Evolutionary conservation across 345 rosid species (phyloP), one percentile per base, ranked within the genome.

Genomic region (Rhizophora mangle): DNA sequence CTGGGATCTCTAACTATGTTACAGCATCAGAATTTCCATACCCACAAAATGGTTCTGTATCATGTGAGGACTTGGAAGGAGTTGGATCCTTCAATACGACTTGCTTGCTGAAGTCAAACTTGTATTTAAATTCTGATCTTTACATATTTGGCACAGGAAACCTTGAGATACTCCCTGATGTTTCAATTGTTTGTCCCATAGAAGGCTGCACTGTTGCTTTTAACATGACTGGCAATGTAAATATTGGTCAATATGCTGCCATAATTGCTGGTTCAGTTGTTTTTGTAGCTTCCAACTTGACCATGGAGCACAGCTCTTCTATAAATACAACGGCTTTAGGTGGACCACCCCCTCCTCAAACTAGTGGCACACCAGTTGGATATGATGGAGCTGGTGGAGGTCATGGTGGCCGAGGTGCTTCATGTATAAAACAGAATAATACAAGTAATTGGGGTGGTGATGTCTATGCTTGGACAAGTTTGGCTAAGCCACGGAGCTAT

Each of bases 401-500:
- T 24, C 98, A 94, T 79, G 98, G 98, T 32, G 98, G 98, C 20
- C 84, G 98, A 64, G 98, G 96, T 73, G 97, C 98, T 80, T 91
- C 97, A 8, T 91, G 98, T 78, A 62, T 74, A 75, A 86, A 76
- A 76, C 84, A 82, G 54, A 87, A 84, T 56, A 70, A 68, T 36
- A 83, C 88, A 24, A 87, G 78, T 68, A 81, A 77, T 78, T 91
- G 98, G 98, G 98, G 97, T 57, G 98, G 97, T 66, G 97, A 94
- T 77, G 97, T 91, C 68, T 94, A 94, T 84, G 78, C 93, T 32
- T 94, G 98, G 97, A 84, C 93, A 66, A 79, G 87, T 55, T 85
- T 94, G 85, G 78, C 91, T 68, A 73, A 83, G 47, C 98, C 98
- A 13, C 89, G 93, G 95, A 89, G 98, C 76, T 91, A 88, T 76